Evolutionary conservation across 202 grass and related monocot species (phyloP).

Genomic region (Dendrocalamus latiflorus): DNA sequence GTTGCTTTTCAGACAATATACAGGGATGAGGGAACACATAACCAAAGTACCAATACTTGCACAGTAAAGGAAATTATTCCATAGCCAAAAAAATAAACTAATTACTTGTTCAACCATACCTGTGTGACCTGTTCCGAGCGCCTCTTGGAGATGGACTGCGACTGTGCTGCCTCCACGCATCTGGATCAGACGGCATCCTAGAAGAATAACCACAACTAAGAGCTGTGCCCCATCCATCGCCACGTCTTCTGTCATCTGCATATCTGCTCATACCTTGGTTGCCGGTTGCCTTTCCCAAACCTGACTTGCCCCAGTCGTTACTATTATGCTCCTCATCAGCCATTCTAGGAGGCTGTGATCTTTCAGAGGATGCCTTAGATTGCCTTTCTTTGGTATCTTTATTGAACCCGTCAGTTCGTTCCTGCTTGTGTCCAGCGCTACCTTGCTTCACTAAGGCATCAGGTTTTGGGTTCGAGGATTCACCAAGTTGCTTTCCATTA

Average conservation of each 20-base stretch:
- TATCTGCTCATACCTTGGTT: constrained; percentile 46
- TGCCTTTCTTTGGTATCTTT: constrained; percentile 36
- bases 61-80: neutral
- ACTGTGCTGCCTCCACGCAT: constrained; percentile 57
- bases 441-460: constrained; percentile 21
- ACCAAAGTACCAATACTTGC: constrained; percentile 11
- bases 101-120: constrained; percentile 34
- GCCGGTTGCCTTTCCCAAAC: constrained; percentile 29
- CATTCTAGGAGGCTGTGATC: constrained; percentile 22
- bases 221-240: constrained; percentile 42
- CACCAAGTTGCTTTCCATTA: constrained; percentile 11
- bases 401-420: constrained; percentile 25
- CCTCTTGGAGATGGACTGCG: constrained; percentile 61
- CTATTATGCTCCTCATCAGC: constrained; percentile 38
- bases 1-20: neutral
- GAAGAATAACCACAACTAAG: constrained; percentile 39
- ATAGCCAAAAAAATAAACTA: neutral
- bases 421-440: constrained; percentile 20
- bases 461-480: constrained; percentile 12
- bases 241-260: constrained; percentile 45
- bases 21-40: no score
- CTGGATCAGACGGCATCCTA: constrained; percentile 45
- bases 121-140: constrained; percentile 50
- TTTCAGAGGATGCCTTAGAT: constrained; percentile 45
- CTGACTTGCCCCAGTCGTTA: constrained; percentile 34